Conservation (phyloP, 1,139 yeast genomes). For the Pichia sp. region DNA sequence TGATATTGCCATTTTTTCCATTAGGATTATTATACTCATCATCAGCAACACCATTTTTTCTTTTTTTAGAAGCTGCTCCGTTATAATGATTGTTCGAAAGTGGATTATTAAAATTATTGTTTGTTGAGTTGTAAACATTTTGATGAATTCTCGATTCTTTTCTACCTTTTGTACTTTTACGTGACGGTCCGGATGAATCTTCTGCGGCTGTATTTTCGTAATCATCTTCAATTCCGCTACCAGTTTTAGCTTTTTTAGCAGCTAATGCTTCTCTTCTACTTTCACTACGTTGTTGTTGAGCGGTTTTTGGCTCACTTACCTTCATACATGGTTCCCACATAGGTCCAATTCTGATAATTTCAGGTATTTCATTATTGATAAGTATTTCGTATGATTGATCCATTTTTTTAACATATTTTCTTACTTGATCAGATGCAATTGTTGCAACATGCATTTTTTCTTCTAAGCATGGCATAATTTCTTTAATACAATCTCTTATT, state of each 20-base stretch:
- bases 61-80: background rate
- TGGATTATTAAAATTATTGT: background rate
- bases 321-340: slow-evolving; percentile 87
- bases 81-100: background rate
- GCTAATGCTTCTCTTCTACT: slow-evolving; percentile 87
- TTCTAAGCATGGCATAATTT: slow-evolving; percentile 85
- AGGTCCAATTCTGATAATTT: slow-evolving; percentile 58
- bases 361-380: slow-evolving; percentile 70
- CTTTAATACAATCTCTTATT: slow-evolving; percentile 44
- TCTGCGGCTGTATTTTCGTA: slow-evolving; percentile 29
- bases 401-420: slow-evolving; percentile 62
- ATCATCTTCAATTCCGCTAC: slow-evolving; percentile 33
- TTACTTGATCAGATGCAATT: slow-evolving; percentile 75
- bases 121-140: background rate
- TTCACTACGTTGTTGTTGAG: slow-evolving; percentile 71
- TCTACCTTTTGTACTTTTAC: background rate
- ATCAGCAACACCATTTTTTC: background rate
- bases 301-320: slow-evolving; percentile 46
- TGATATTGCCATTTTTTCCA: background rate
- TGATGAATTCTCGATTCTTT: background rate
- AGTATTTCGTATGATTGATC: slow-evolving; percentile 77
- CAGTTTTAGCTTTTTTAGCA: slow-evolving; percentile 56
- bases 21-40: background rate
- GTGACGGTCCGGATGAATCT: slow-evolving; percentile 16
- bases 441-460: slow-evolving; percentile 97